phyloP scores from a whole-genome alignment of 306 rosid genomes.

The Citrullus mucosospermus region DNA sequence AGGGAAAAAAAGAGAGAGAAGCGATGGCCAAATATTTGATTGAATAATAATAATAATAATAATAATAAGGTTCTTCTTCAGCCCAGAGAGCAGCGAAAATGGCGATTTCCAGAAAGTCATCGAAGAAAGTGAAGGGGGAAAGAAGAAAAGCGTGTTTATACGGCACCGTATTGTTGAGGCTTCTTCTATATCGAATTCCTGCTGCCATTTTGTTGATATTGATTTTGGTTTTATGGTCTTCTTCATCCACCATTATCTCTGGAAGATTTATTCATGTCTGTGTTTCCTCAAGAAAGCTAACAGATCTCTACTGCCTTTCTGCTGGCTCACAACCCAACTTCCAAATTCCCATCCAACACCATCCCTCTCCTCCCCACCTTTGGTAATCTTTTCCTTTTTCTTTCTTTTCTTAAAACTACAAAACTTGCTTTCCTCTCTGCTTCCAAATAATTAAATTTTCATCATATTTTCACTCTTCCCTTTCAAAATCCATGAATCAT shows the following conservation, averaged over 20 bases:
- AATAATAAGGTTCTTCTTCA: neutral
- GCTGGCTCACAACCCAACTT: constrained; percentile 40
- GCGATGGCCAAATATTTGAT: neutral
- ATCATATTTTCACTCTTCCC: too few relatives aligned
- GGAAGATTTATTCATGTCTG: constrained; percentile 43
- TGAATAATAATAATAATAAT: too few relatives aligned
- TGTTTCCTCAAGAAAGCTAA: constrained; percentile 41
- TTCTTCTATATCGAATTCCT: constrained; percentile 24
- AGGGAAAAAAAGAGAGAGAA: neutral
- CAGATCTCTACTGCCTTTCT: constrained; percentile 38
- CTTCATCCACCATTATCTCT: constrained; percentile 30
- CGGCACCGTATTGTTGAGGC: constrained; percentile 11
- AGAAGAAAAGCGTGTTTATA: neutral
- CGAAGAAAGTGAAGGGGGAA: constrained; percentile 14
- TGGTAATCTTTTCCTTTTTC: neutral
- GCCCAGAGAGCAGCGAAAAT: constrained; percentile 4
- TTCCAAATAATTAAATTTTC: too few relatives aligned
- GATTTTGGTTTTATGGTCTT: constrained; percentile 35
- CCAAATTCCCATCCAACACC: constrained; percentile 21
- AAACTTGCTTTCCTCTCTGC: too few relatives aligned
- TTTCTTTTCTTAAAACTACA: neutral
- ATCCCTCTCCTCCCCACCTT: neutral
- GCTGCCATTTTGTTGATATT: constrained; percentile 19
- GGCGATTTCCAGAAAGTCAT: constrained; percentile 25
- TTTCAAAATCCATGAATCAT: too few relatives aligned